A percentile compares a stretch with the other conserved stretches of the same genome.
Conservation (phyloP, 257 asterid species). For the Apocynum venetum region DNA sequence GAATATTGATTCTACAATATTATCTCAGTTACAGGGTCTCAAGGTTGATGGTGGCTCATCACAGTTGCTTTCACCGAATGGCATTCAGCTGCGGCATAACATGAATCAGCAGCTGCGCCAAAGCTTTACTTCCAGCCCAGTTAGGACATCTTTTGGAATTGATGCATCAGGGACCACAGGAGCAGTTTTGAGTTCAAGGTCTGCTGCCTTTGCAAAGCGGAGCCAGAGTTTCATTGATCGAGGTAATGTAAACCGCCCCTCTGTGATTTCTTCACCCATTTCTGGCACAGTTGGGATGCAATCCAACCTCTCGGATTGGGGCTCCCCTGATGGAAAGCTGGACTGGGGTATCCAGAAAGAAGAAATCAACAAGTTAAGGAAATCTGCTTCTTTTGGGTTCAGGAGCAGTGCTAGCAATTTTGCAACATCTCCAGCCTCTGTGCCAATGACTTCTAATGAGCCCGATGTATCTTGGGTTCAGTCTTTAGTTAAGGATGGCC, state of each 20-base stretch:
- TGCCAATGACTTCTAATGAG: slow-evolving; percentile 6
- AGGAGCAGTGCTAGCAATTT: slow-evolving; percentile 26
- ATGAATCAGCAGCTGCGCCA: slow-evolving; percentile 23
- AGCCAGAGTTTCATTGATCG: slow-evolving; percentile 45
- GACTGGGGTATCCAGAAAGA: slow-evolving; percentile 45
- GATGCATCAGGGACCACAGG: slow-evolving; percentile 25
- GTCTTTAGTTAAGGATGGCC: slow-evolving; percentile 23
- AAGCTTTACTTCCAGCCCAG: slow-evolving; percentile 19
- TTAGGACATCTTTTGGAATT: slow-evolving; percentile 26
- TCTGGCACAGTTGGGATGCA: slow-evolving; percentile 12
- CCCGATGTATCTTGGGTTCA: slow-evolving; percentile 26
- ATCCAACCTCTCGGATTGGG: slow-evolving; percentile 31
- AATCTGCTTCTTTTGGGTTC: slow-evolving; percentile 41
- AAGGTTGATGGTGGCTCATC: slow-evolving; percentile 20
- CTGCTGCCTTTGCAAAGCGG: slow-evolving; percentile 41
- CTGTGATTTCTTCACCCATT: slow-evolving; percentile 24
- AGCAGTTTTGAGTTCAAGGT: slow-evolving; percentile 22
- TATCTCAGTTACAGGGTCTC: slow-evolving; percentile 31
- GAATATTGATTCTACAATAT: slow-evolving; percentile 22
- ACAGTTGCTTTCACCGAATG: slow-evolving; percentile 25
- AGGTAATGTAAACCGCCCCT: slow-evolving; percentile 12
- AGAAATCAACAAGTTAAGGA: slow-evolving; percentile 38
- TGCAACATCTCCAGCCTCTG: slow-evolving; percentile 12
- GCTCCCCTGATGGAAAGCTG: slow-evolving; percentile 44
- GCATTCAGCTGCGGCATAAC: slow-evolving; percentile 23